Evolutionary conservation across 2,329 filamentous ascomycete species (phyloP).

Genomic region (Tricladium varicosporioides): DNA sequence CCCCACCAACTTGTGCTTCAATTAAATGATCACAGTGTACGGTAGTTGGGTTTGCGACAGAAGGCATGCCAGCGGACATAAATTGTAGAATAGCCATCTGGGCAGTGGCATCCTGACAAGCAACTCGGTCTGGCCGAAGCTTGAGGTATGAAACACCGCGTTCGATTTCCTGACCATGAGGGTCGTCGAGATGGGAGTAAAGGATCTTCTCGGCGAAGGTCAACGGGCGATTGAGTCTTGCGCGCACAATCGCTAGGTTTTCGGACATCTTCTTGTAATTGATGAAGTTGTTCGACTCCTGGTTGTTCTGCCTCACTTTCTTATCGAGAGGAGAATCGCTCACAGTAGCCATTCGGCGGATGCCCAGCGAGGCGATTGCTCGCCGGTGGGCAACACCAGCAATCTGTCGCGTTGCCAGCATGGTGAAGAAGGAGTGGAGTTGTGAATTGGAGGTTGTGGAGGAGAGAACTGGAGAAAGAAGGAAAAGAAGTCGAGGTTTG

Average conservation of each 20-base stretch:
- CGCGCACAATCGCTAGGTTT: constrained; percentile 88
- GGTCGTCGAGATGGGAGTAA: constrained; percentile 98
- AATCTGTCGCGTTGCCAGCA: constrained; percentile 71
- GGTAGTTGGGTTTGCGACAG: constrained; percentile 89
- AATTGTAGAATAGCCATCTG: constrained; percentile 99
- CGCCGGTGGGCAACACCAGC: constrained; percentile 64
- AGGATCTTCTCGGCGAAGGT: constrained; percentile 98
- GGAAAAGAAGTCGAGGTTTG: too few relatives aligned
- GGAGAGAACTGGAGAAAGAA: too few relatives aligned
- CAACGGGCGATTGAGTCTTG: constrained; percentile 86
- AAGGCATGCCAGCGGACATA: constrained; percentile 97
- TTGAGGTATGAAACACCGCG: constrained; percentile 94
- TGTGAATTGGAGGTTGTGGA: too few relatives aligned
- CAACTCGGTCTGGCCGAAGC: constrained; percentile 94
- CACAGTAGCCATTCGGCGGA: constrained; percentile 79
- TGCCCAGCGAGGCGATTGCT: constrained; percentile 56
- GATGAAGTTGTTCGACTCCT: constrained; percentile 95
- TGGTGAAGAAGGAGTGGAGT: constrained; percentile 41
- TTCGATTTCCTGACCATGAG: constrained; percentile 93
- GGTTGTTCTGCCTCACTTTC: constrained; percentile 98
- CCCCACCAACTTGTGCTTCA: constrained; percentile 90
- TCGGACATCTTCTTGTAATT: constrained; percentile 99
- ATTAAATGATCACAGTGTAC: constrained; percentile 99
- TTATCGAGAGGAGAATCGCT: constrained; percentile 82
- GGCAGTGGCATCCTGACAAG: constrained; percentile 98